Evolutionary conservation across 2,329 filamentous ascomycete species (phyloP), one percentile per base, ranked within the genome.

Genomic region (Cadophora sp.): DNA sequence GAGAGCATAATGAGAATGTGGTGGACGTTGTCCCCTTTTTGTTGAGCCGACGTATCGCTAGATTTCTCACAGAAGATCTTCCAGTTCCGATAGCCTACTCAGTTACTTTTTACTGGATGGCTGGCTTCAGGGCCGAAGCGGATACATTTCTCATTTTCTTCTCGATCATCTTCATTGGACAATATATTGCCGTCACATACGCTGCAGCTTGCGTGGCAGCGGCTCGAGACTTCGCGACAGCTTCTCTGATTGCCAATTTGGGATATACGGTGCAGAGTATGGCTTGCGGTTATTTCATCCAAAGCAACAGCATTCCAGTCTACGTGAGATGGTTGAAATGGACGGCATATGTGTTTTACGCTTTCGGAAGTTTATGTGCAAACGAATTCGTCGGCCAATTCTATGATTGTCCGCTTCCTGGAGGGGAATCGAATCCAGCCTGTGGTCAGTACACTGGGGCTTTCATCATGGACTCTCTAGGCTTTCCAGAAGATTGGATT

Each of bases 271-370:
- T 94, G 22, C 91, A 94, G 74, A 90, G 86, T 1, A 87, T 93
- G 81, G 88, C 88, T 0, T 93, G 91, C 70, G 91, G 91, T 0
- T 93, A 90, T 77, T 94, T 94, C 71, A 87, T 94, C 16, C 91
- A 94, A 76, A 83, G 84, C 13, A 87, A 91, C 62, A 87, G 89
- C 5, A 91, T 94, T 3, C 90, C 91, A 0, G 82, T 94, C 0
- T 94, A 93, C 72, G 87, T 93, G n/a, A 83, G 91, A 64, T 94
- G 91, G 91, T 80, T 91, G 1, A 94, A 93, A 75, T 91, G 87
- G 81, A 83, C 84, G 27, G 85, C 87, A 0, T 90, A 89, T 70
- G 83, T 84, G 24, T 91, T 87, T 74, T 94, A 93, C 73, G 85
- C 84, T 0, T 92, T 94, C 73, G 88, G 90, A 0, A 90, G 90